Percentiles rank a stretch among this genome's conserved stretches.
Evolutionary conservation across 2,329 filamentous ascomycete species (phyloP).

Genomic region (Fusarium albosuccineum): DNA sequence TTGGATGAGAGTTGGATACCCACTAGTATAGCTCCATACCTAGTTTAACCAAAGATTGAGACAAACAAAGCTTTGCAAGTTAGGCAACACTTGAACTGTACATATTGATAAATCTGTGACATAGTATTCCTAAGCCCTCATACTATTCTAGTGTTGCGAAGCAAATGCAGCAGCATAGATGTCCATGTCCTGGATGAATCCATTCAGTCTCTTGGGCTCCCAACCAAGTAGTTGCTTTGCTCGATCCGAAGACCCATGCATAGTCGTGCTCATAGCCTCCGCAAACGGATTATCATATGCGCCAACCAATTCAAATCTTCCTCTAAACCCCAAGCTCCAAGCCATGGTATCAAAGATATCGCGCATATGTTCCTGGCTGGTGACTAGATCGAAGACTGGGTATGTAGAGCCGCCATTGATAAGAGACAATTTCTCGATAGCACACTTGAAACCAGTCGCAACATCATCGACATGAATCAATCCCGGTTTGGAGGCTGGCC

Average conservation of each 20-base stretch:
- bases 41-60: too few relatives aligned
- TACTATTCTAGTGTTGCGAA: not conserved
- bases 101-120: not conserved
- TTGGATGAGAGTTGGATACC: too few relatives aligned
- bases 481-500: not conserved
- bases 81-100: too few relatives aligned
- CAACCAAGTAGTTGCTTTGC: slow-evolving; percentile 1
- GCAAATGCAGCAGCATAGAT: slow-evolving; percentile 4
- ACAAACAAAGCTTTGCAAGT: too few relatives aligned
- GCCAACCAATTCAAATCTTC: not conserved
- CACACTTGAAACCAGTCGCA: slow-evolving; percentile 1
- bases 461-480: slow-evolving; percentile 9
- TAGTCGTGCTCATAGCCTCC: slow-evolving; percentile 1
- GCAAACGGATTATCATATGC: not conserved
- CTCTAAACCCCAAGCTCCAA: not conserved
- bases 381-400: not conserved
- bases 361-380: slow-evolving; percentile 1
- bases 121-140: not conserved
- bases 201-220: slow-evolving; percentile 1
- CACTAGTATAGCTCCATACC: too few relatives aligned
- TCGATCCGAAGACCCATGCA: not conserved
- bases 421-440: not conserved
- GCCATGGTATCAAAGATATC: not conserved
- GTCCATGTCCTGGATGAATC: slow-evolving; percentile 1
- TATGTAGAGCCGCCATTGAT: not conserved